phyloP scores from a whole-genome alignment of 176 grass and related monocot genomes.

The Echinochloa phyllopogon region DNA sequence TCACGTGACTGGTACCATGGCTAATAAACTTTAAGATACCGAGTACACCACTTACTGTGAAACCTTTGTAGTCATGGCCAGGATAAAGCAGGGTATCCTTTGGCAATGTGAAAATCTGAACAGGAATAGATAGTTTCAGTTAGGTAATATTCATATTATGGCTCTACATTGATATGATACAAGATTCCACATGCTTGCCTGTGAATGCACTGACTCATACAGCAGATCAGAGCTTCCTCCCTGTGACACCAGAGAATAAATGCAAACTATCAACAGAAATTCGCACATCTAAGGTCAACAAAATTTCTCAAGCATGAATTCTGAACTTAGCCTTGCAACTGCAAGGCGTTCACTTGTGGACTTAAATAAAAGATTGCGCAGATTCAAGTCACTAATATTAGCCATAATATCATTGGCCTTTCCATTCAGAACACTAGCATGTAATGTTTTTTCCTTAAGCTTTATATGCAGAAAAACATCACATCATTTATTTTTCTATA shows the following conservation, averaged over 20 bases:
- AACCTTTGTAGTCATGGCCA: constrained; percentile 96
- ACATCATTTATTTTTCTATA: not conserved
- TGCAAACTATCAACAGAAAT: constrained; percentile 14
- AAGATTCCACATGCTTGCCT: constrained; percentile 62
- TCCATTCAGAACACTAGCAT: not conserved
- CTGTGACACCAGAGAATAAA: constrained; percentile 50
- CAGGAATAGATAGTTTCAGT: constrained; percentile 16
- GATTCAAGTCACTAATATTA: not conserved
- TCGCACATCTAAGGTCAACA: not conserved
- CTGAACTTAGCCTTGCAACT: constrained; percentile 10
- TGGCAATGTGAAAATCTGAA: constrained; percentile 89
- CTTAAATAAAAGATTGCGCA: not conserved
- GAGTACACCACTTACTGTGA: constrained; percentile 57
- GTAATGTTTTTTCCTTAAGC: not conserved
- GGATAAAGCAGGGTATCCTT: constrained; percentile 91
- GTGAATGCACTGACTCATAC: constrained; percentile 92
- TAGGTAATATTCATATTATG: not conserved
- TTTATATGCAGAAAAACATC: not conserved
- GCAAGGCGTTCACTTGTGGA: not conserved
- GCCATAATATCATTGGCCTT: not conserved
- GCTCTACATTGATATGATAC: not conserved
- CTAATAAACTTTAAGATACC: constrained; percentile 20
- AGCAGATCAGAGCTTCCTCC: constrained; percentile 80
- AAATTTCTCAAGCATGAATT: constrained; percentile 15
- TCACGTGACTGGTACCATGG: constrained; percentile 12